These are phyloP conservation scores for Tulasnella sp. DNA, from an alignment of 768 basidiomycete species.

Conservation along the genomic window DNA sequence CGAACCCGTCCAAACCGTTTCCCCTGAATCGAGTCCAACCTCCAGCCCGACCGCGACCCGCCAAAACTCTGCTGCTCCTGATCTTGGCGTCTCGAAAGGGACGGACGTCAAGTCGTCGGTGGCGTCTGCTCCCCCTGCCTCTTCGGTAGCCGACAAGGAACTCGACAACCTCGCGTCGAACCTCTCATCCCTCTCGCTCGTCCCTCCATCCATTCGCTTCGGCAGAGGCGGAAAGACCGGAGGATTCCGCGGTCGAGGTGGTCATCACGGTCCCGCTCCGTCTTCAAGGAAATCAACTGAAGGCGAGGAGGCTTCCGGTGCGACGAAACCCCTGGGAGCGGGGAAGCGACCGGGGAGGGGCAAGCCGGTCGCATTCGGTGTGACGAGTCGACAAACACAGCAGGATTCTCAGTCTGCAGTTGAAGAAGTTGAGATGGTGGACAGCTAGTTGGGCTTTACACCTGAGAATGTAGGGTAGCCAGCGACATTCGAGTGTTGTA, in stretches of 20 bases:
- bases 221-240: slow-evolving; percentile 54
- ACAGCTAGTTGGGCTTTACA: neutral
- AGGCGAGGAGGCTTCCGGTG: neutral
- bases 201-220: slow-evolving; percentile 60
- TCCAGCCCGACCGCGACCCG: neutral
- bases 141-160: neutral
- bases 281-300: neutral
- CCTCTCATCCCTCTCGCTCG: slow-evolving; percentile 41
- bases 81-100: neutral
- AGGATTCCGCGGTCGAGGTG: slow-evolving; percentile 30
- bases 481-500: neutral
- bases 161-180: slow-evolving; percentile 41
- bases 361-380: neutral
- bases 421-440: neutral
- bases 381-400: neutral
- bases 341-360: neutral
- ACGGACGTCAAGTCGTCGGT: neutral
- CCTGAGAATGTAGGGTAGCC: neutral
- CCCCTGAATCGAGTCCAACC: slow-evolving; percentile 10
- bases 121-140: neutral
- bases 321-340: neutral
- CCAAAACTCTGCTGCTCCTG: slow-evolving; percentile 17
- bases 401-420: neutral
- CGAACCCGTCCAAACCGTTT: slow-evolving; percentile 13
- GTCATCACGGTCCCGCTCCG: neutral